Percentiles rank a stretch among this genome's conserved stretches.
phyloP scores from a whole-genome alignment of 1,284 basidiomycete species.

The Rhodotorula sp. region DNA sequence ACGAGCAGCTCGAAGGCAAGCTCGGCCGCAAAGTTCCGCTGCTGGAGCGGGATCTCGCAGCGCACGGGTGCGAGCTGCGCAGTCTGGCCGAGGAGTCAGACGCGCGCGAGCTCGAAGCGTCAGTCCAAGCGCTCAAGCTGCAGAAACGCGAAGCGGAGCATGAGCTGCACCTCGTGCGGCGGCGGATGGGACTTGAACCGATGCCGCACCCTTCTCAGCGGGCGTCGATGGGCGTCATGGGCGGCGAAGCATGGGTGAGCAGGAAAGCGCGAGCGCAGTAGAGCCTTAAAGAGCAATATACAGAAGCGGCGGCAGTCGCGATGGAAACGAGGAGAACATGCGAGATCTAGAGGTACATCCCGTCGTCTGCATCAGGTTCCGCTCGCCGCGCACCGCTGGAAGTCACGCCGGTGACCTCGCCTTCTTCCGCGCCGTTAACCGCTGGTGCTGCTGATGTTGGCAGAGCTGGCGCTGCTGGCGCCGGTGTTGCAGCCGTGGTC shows the following conservation, averaged over 20 bases:
- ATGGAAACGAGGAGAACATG: not conserved
- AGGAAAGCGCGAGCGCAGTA: not conserved
- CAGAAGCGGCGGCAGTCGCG: not conserved
- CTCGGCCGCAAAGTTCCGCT: not conserved
- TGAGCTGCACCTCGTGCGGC: not conserved
- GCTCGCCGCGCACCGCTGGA: no score
- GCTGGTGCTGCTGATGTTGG: not conserved
- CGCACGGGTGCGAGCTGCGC: not conserved
- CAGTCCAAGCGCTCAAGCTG: not conserved
- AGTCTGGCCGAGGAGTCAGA: no score
- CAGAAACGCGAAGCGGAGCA: not conserved
- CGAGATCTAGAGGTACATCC: conserved; percentile 5
- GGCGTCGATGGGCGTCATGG: not conserved
- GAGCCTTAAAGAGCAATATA: not conserved
- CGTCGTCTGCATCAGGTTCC: not conserved
- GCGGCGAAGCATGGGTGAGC: conserved; percentile 4
- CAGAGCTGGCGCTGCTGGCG: not conserved
- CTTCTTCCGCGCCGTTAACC: not conserved
- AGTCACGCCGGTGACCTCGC: no score
- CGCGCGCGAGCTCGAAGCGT: not conserved
- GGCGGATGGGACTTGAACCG: not conserved
- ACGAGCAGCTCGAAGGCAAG: not conserved
- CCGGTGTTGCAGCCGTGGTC: not conserved
- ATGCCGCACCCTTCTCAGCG: not conserved
- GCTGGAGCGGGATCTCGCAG: not conserved